Evolutionary conservation across 2,329 filamentous ascomycete species (phyloP), one percentile per base, ranked within the genome.

Genomic region (Fusarium graminum): DNA sequence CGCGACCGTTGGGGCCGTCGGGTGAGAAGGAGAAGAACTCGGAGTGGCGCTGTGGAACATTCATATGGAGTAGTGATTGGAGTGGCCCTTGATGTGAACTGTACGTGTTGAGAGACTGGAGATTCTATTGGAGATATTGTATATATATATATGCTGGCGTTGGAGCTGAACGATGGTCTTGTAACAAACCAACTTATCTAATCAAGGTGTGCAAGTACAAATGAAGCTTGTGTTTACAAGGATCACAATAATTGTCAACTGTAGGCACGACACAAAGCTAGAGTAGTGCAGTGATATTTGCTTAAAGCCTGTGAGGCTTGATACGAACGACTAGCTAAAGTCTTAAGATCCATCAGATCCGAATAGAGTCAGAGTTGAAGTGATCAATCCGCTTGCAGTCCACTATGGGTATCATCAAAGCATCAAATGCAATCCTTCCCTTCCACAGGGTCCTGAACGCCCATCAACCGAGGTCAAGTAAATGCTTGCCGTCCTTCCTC

Each of bases 1-100:
- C 83, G 14, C 85, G 90, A 39, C 95, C 95, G 6, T 80, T 98
- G 3, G 94, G 93, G 0, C 93, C 93, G 2, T 92, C 90, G 25
- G 95, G 93, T 0, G 87, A 90, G 69, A 95, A 95, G 75, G 94
- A 97, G 77, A 90, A 83, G 60, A 90, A 89, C 3, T 93, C 93
- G 0, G 85, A 95, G 74, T 97, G 94, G 92, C 87, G 92, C 41
- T 98, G 94, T 77, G 82, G 85, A 4, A 97, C 93, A 0, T 97
- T 97, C 71, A 93, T 90, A 30, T 88, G 86, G 88, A 86, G 84
- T 63, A 87, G 85, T 52, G 85, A 88, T 65, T 88, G 86, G 86
- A 84, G 76, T 55, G 64, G 71, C 26, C 67, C 67, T 8, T 63
- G 47, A 66, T 17, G 11, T 38, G 17, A 30, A 16, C 13, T 32